phyloP scores from a whole-genome alignment of 345 rosid species.

The Populus simonii region DNA sequence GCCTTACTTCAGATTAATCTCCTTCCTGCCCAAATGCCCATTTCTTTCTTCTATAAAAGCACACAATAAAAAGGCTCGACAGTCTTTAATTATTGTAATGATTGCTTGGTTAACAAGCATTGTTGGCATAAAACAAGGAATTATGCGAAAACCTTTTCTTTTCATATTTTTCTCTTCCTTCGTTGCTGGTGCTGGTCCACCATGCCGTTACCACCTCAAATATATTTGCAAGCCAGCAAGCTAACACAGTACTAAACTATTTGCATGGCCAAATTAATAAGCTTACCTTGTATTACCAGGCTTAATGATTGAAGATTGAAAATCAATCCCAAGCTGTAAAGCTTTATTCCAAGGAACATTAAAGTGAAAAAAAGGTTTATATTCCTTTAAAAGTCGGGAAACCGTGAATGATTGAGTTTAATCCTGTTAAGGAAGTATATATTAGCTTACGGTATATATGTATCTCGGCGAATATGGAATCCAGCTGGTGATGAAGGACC shows the following conservation, averaged over 20 bases:
- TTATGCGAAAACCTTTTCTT: not conserved
- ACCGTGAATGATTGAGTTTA: too few species aligned
- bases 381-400: too few species aligned
- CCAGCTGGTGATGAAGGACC: too few species aligned
- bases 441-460: too few species aligned
- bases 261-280: not conserved
- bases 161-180: too few species aligned
- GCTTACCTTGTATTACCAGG: not conserved
- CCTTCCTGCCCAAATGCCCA: not conserved
- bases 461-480: too few species aligned
- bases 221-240: not conserved
- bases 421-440: too few species aligned
- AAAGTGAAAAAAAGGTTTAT: not conserved
- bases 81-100: not conserved
- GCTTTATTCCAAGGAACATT: not conserved
- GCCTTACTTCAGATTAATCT: not conserved
- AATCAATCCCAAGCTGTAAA: not conserved
- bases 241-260: not conserved
- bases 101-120: conserved; percentile 1
- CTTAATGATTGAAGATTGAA: not conserved
- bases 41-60: not conserved
- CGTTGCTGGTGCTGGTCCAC: not conserved
- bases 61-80: not conserved
- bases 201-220: not conserved
- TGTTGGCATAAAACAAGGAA: conserved; percentile 3